Conservation (phyloP, 2,329 filamentous ascomycete genomes). For the Ophiostoma montium region DNA sequence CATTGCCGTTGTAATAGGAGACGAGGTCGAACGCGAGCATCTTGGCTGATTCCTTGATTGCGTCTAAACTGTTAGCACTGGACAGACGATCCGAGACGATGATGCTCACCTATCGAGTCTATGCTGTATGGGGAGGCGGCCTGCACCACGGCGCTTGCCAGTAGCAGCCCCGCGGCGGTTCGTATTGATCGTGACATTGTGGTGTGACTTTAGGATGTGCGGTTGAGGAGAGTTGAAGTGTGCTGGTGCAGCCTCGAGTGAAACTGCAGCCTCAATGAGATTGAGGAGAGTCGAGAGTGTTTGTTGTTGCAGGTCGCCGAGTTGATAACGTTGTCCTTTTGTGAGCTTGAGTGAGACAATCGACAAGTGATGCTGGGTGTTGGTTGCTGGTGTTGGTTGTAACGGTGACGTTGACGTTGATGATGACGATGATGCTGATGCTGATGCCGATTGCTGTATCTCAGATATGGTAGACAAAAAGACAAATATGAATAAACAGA, state of each 20-base stretch:
- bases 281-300: too few relatives aligned
- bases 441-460: too few relatives aligned
- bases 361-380: too few relatives aligned
- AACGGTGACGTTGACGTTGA: too few relatives aligned
- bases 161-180: neutral
- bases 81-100: too few relatives aligned
- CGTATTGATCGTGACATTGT: neutral
- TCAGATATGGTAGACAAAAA: too few relatives aligned
- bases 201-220: neutral
- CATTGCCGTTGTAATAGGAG: constrained; percentile 19
- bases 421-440: too few relatives aligned
- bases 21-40: constrained; percentile 19
- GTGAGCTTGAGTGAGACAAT: too few relatives aligned
- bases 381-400: too few relatives aligned
- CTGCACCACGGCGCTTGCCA: neutral
- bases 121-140: constrained; percentile 5
- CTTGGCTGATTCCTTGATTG: constrained; percentile 13
- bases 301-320: too few relatives aligned
- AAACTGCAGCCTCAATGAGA: too few relatives aligned
- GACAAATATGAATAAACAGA: neutral
- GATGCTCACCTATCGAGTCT: constrained; percentile 6
- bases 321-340: too few relatives aligned
- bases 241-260: neutral
- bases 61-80: constrained; percentile 3
- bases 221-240: neutral